Evolutionary conservation across 495 filamentous ascomycete genomes (phyloP).

Genomic region (Penicillium simplicissimum): DNA sequence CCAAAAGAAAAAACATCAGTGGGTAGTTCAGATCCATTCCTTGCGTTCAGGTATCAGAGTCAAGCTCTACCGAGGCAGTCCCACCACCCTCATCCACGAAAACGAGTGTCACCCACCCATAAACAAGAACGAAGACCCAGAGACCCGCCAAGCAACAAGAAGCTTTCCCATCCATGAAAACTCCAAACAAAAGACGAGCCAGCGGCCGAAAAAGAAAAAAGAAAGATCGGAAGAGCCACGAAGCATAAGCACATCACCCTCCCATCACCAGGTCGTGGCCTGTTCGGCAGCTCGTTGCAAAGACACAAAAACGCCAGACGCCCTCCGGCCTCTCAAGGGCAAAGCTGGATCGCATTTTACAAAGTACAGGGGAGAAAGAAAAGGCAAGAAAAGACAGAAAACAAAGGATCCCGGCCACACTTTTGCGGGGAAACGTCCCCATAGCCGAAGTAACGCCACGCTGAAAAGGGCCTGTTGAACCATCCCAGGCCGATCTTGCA

Average conservation of each 20-base stretch:
- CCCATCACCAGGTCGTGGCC: background rate
- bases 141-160: background rate
- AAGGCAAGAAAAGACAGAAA: background rate
- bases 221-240: background rate
- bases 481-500: background rate
- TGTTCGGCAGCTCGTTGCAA: background rate
- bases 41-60: background rate
- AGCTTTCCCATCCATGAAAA: background rate
- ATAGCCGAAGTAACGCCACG: slow-evolving; percentile 10
- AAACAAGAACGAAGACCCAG: slow-evolving; percentile 8
- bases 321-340: slow-evolving; percentile 18
- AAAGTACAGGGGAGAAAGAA: background rate
- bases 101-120: slow-evolving; percentile 7
- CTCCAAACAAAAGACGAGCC: background rate
- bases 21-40: background rate
- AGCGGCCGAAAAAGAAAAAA: background rate
- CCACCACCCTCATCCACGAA: background rate
- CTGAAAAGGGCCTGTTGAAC: slow-evolving; percentile 3
- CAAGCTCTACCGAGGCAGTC: background rate
- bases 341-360: slow-evolving; percentile 19
- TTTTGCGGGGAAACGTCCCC: background rate
- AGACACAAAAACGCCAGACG: slow-evolving; percentile 21
- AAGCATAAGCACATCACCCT: background rate
- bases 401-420: background rate
- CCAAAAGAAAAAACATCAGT: background rate